A percentile compares a stretch with the other conserved stretches of the same genome.
phyloP scores from a whole-genome alignment of 2,329 filamentous ascomycete genomes.

The Aspergillus floridensis region DNA sequence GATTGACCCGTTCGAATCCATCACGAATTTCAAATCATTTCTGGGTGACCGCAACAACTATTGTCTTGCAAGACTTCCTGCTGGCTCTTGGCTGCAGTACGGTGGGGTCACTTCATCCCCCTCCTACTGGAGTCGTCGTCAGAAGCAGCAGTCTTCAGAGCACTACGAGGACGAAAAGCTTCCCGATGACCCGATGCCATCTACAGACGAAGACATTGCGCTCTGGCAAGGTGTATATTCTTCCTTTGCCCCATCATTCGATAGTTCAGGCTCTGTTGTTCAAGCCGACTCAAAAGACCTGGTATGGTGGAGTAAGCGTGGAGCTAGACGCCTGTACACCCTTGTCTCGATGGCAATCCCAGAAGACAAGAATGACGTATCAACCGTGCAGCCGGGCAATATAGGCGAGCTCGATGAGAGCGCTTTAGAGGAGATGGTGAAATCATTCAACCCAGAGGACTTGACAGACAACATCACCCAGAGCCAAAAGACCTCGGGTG shows the following conservation, averaged over 20 bases:
- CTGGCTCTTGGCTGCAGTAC: slow-evolving; percentile 46
- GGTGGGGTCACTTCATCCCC: slow-evolving; percentile 38
- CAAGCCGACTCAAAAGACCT: slow-evolving; percentile 42
- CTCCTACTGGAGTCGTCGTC: slow-evolving; percentile 38
- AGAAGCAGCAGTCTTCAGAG: slow-evolving; percentile 28
- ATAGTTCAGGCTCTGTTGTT: slow-evolving; percentile 46
- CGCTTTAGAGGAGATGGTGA: slow-evolving; percentile 43
- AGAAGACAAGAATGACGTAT: slow-evolving; percentile 20
- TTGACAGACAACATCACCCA: slow-evolving; percentile 24
- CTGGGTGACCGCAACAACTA: slow-evolving; percentile 42
- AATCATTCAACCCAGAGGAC: slow-evolving; percentile 41
- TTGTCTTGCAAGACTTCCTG: slow-evolving; percentile 39
- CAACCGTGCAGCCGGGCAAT: slow-evolving; percentile 26
- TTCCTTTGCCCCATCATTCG: slow-evolving; percentile 49
- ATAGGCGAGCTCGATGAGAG: slow-evolving; percentile 40
- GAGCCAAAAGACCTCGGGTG: slow-evolving; percentile 17
- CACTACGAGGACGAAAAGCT: slow-evolving; percentile 23
- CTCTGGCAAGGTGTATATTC: slow-evolving; percentile 47
- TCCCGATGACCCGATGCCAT: slow-evolving; percentile 29
- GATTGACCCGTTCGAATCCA: slow-evolving; percentile 43
- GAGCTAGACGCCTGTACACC: slow-evolving; percentile 37
- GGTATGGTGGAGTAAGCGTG: slow-evolving; percentile 48
- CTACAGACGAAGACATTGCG: slow-evolving; percentile 33
- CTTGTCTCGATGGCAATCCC: slow-evolving; percentile 32
- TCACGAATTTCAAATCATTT: slow-evolving; percentile 33